Evolutionary conservation across 257 asterid species (phyloP).

Genomic region (Jacaranda copaia): DNA sequence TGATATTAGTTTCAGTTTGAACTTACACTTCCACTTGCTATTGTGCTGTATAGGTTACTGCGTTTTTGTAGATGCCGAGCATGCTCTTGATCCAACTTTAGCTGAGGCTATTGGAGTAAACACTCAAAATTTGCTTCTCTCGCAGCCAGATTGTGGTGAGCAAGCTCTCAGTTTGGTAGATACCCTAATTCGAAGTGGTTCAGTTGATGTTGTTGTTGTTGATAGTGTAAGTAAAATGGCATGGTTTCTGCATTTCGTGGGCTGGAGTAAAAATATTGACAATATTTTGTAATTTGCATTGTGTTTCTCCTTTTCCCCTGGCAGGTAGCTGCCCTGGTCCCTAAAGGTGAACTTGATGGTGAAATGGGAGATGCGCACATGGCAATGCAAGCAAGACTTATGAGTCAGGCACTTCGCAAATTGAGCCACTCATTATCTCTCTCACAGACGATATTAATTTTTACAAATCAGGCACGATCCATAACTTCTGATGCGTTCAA

Average conservation of each 20-base stretch:
- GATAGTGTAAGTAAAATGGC: slow-evolving; percentile 80
- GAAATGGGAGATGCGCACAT: slow-evolving; percentile 99
- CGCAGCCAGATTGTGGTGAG: slow-evolving; percentile 99
- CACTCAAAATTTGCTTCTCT: slow-evolving; percentile 79
- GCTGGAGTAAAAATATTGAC: slow-evolving; percentile 29
- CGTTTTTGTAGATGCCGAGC: slow-evolving; percentile 98
- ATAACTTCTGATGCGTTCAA: slow-evolving; percentile 14
- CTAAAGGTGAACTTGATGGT: slow-evolving; percentile 98
- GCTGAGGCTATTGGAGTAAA: slow-evolving; percentile 91
- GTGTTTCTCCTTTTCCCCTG: slow-evolving; percentile 17
- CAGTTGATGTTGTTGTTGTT: slow-evolving; percentile 97
- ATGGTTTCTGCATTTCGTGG: slow-evolving; percentile 29
- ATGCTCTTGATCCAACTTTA: slow-evolving; percentile 93
- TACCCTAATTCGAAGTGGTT: slow-evolving; percentile 97
- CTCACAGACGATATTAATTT: slow-evolving; percentile 88
- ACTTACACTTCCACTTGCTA: slow-evolving; percentile 22
- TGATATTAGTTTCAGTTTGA: not conserved
- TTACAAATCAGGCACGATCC: slow-evolving; percentile 81
- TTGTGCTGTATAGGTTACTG: slow-evolving; percentile 68
- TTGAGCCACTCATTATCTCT: slow-evolving; percentile 92
- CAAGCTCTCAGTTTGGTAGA: slow-evolving; percentile 99
- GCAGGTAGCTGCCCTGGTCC: slow-evolving; percentile 99
- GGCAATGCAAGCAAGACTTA: slow-evolving; percentile 99
- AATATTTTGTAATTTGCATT: slow-evolving; percentile 19
- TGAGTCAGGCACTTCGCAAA: slow-evolving; percentile 98